Evolutionary conservation across 306 rosid genomes (phyloP), one percentile per base, ranked within the genome.

Genomic region (Medicago ruthenica): DNA sequence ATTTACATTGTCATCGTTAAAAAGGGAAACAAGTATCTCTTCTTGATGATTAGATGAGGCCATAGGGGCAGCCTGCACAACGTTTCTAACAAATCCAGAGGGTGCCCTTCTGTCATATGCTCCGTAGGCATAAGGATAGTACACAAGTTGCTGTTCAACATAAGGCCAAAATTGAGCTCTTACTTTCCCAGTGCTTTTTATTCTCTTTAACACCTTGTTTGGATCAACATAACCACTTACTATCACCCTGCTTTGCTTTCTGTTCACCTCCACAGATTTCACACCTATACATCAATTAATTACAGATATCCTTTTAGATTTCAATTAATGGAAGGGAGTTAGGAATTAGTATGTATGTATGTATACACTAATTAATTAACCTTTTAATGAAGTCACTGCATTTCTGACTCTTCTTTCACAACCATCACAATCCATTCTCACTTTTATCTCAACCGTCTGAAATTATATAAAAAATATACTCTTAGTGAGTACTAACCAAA

Each of bases 81-180:
- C 85, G 55, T 93, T 89, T 8, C 96, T 77, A 10, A 93, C 98
- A 68, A 76, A 83, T 4, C 98, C 98, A 6, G 93, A 37, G 1
- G 98, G 98, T n/a, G 98, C 98, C 40, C 82, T 88, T 72, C 59
- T 83, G 83, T 89, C 96, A 39, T 93, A 91, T 47, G 88, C 96
- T 20, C 97, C 98, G 0, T 85, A 0, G 9, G 76, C 91, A 74
- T 83, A 80, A 14, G 98, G 98, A 27, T 85, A 82, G 42, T 81
- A 72, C 15, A 87, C 97, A 1, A 93, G 73, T 66, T 93, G 93
- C 37, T 93, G 97, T 4, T 92, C 96, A 67, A 93, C 85, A 60
- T 91, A 93, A 1, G 97, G 97, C 98, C 98, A 93, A 48, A 91
- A 76, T 4, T 93, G 84, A 12, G 97, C 98, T 83, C 86, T 81